These are phyloP conservation scores for Colletotrichum somersetense DNA, from an alignment of 2,329 filamentous ascomycete genomes.

Conservation along the genomic window DNA sequence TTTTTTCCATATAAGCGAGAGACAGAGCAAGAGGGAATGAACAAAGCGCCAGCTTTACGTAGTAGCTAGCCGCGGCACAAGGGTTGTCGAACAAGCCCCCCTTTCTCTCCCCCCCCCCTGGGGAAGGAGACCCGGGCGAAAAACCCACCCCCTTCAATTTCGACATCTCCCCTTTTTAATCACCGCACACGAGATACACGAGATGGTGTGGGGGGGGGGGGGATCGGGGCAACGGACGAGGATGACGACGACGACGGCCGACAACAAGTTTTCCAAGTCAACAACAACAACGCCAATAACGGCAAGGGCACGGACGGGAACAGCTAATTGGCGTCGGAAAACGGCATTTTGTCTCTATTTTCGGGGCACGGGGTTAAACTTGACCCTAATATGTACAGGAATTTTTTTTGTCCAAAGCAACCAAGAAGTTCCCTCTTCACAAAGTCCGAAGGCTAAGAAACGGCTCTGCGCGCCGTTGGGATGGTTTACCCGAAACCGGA, in stretches of 20 bases:
- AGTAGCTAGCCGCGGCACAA: conserved; percentile 1
- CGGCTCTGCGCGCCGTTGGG: not conserved
- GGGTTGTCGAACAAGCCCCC: not conserved
- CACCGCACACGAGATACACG: not conserved
- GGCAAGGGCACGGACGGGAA: not conserved
- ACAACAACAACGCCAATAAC: not conserved
- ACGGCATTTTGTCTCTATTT: not conserved
- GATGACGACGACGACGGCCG: no score
- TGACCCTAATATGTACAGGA: not conserved
- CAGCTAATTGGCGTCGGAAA: not conserved
- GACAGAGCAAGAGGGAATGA: no score
- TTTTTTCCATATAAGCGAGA: no score
- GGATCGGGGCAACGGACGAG: not conserved
- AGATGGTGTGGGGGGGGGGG: not conserved
- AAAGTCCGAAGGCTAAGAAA: not conserved
- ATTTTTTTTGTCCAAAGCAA: not conserved
- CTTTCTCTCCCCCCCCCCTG: not conserved
- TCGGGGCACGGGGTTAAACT: not conserved
- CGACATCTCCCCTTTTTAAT: conserved; percentile 3
- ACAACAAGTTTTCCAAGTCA: not conserved
- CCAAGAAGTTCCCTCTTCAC: not conserved
- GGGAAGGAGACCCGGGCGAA: not conserved
- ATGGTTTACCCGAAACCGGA: not conserved
- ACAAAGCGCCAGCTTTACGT: not conserved
- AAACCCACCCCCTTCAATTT: conserved; percentile 26